These are phyloP conservation scores for Albifimbria verrucaria DNA, from an alignment of 2,329 filamentous ascomycete species.

Conservation along the genomic window DNA sequence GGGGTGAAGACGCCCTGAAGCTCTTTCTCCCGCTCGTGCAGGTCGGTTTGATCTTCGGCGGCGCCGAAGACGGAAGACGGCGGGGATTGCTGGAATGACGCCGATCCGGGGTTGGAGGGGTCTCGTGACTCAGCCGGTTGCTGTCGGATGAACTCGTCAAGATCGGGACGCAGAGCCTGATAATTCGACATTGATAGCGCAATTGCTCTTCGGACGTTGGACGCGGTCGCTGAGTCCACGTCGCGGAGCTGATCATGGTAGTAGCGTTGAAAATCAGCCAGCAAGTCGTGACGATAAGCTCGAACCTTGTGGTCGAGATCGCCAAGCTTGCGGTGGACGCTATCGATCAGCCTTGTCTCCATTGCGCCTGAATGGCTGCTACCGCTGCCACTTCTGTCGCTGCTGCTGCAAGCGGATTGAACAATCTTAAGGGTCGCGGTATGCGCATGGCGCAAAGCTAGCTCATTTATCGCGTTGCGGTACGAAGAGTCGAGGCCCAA, in stretches of 20 bases:
- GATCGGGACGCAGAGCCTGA: conserved; percentile 39
- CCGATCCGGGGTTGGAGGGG: conserved; percentile 23
- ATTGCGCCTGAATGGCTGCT: conserved; percentile 30
- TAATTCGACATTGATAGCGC: conserved; percentile 41
- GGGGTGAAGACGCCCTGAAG: conserved; percentile 63
- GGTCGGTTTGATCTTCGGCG: conserved; percentile 31
- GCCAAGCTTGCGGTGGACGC: conserved; percentile 50
- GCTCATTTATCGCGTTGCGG: conserved; percentile 3
- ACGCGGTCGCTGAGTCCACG: conserved; percentile 43
- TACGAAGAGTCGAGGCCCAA: not conserved
- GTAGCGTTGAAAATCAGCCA: conserved; percentile 54
- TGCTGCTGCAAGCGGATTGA: conserved; percentile 21
- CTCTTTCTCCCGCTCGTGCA: conserved; percentile 55
- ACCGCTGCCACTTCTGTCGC: not conserved
- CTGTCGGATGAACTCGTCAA: conserved; percentile 16
- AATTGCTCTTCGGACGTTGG: conserved; percentile 44
- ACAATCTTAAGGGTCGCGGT: conserved; percentile 25
- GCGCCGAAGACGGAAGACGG: conserved; percentile 22
- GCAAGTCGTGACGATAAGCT: conserved; percentile 54
- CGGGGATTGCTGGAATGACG: conserved; percentile 27
- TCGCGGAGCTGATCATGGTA: conserved; percentile 47
- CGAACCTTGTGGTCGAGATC: conserved; percentile 57
- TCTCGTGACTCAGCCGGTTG: conserved; percentile 30
- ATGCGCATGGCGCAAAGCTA: conserved; percentile 35
- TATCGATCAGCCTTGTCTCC: conserved; percentile 44